Percentiles rank a stretch among this genome's conserved stretches.
Conservation (phyloP, 805 yeast species). For the Metschnikowia amazonensis region DNA sequence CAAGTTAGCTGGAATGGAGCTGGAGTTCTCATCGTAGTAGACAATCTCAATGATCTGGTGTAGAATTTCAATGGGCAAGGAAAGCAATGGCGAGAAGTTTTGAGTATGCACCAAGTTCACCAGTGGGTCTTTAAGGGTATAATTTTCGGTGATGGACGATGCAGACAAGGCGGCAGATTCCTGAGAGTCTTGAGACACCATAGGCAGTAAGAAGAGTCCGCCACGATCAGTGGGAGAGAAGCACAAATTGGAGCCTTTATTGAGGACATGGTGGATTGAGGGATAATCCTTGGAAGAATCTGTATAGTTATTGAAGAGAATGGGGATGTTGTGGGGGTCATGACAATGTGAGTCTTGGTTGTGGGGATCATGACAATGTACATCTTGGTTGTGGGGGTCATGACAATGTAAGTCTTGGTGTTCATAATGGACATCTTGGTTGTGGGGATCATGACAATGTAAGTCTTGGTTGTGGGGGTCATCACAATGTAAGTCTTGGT, state of each 20-base stretch:
- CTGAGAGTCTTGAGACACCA: conserved; percentile 11
- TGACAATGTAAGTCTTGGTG: too few species aligned
- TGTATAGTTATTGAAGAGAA: too few species aligned
- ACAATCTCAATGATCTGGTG: conserved; percentile 54
- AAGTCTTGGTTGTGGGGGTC: too few species aligned
- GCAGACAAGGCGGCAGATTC: conserved; percentile 6
- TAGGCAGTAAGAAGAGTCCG: conserved; percentile 19
- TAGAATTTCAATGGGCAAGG: conserved; percentile 54
- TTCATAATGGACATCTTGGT: too few species aligned
- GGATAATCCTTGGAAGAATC: not conserved
- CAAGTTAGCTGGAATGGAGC: conserved; percentile 49
- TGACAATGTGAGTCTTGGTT: too few species aligned
- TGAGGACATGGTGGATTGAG: conserved; percentile 2
- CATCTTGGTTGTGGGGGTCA: too few species aligned
- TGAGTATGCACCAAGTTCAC: conserved; percentile 11
- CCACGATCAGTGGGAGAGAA: conserved; percentile 16
- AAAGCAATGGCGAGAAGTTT: conserved; percentile 21
- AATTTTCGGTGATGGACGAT: conserved; percentile 17
- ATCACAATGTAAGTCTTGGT: too few species aligned
- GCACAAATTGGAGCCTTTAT: conserved; percentile 6
- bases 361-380: too few species aligned
- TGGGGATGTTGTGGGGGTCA: not conserved
- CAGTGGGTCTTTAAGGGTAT: conserved; percentile 17
- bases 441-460: too few species aligned
- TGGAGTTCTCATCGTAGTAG: conserved; percentile 50